Evolutionary conservation across 2,329 filamentous ascomycete species (phyloP).

Genomic region (Malbranchea zuffiana): DNA sequence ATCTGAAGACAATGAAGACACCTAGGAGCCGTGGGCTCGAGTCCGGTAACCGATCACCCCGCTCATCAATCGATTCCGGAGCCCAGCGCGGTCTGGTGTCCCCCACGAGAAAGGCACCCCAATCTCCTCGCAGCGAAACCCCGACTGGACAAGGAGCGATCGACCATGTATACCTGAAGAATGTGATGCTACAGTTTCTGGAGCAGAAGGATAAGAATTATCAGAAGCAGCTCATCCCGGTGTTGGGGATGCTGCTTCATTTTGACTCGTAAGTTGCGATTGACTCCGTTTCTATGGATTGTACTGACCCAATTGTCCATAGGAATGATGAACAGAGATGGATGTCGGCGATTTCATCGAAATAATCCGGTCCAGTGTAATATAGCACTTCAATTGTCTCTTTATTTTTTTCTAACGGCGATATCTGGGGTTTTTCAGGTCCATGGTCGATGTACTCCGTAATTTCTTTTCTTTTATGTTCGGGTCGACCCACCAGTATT

Average conservation of each 20-base stretch:
- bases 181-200: constrained; percentile 55
- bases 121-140: constrained; percentile 28
- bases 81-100: constrained; percentile 24
- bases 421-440: no score
- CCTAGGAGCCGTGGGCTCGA: constrained; percentile 26
- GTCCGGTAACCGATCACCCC: constrained; percentile 41
- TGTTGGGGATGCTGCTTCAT: constrained; percentile 54
- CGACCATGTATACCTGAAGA: constrained; percentile 56
- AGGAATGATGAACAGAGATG: constrained; percentile 76
- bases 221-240: constrained; percentile 56
- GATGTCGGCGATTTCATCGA: constrained; percentile 59
- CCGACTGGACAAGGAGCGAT: constrained; percentile 29
- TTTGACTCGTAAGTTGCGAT: constrained; percentile 46
- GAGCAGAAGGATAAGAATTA: constrained; percentile 58
- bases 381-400: background rate
- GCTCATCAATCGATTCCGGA: constrained; percentile 49
- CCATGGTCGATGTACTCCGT: no score
- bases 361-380: constrained; percentile 21
- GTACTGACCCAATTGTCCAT: constrained; percentile 3
- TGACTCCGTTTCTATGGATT: background rate
- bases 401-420: background rate
- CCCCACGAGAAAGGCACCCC: constrained; percentile 17
- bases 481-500: background rate
- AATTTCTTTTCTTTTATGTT: no score
- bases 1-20: constrained; percentile 36